These are phyloP conservation scores for Phellinidium pouzarii DNA, from an alignment of 1,284 basidiomycete genomes.

Conservation along the genomic window DNA sequence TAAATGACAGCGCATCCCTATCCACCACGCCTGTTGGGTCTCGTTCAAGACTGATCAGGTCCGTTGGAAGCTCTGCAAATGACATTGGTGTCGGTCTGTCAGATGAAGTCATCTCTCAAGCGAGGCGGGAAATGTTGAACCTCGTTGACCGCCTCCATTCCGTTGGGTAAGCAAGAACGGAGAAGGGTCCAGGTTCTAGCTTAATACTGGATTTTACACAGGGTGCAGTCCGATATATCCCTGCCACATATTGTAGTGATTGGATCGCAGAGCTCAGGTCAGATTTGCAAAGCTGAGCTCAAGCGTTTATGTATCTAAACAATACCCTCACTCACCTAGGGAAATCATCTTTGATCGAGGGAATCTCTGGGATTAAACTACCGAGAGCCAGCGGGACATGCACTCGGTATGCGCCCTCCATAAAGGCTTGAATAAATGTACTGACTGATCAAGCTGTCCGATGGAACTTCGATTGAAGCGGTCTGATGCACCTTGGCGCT, in stretches of 20 bases:
- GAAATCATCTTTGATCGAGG: conserved; percentile 69
- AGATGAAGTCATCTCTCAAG: conserved; percentile 31
- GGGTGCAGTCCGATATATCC: conserved; percentile 59
- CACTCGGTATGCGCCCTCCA: conserved; percentile 42
- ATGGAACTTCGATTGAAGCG: conserved; percentile 58
- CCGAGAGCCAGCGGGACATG: conserved; percentile 62
- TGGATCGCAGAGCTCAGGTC: conserved; percentile 50
- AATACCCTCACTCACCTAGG: conserved; percentile 29
- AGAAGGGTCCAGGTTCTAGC: not conserved
- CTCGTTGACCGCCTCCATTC: conserved; percentile 46
- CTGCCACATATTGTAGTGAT: conserved; percentile 67
- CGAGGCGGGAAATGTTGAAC: conserved; percentile 41
- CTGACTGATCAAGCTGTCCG: conserved; percentile 46
- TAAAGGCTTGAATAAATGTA: not conserved
- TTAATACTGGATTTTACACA: conserved; percentile 23
- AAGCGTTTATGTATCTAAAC: not conserved
- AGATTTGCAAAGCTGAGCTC: not conserved
- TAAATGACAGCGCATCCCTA: not conserved
- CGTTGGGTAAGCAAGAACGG: conserved; percentile 39
- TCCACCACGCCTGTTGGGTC: not conserved
- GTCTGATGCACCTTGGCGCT: conserved; percentile 47
- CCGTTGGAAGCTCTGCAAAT: not conserved
- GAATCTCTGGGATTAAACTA: conserved; percentile 63
- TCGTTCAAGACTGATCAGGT: no score
- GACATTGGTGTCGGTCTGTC: conserved; percentile 36